Base-by-base conservation (phyloP, 108 stramenopile species). In the Bacterosira constricta region DNA sequence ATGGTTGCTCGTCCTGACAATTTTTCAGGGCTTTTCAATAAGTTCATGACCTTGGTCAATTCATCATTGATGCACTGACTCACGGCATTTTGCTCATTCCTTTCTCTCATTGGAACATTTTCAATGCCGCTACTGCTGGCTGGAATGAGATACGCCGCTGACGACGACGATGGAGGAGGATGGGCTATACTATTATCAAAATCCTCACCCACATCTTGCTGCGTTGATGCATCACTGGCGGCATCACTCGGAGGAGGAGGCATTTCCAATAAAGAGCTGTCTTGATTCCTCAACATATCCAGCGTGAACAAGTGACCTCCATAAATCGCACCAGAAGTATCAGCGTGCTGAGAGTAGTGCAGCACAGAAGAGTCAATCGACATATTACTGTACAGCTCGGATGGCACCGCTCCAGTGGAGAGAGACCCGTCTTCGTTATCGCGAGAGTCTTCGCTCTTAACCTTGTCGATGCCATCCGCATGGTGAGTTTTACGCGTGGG, bases 211-310 rank as follows among this genome's bases (percentile, higher is more conserved):
- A 55, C n/a, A 29, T 12, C 44, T 63, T 64, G 53, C 7, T 64
- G 67, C 32, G 77, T 70, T 18, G 77, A 77, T 29, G 53, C 20
- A 37, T 69, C 68, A 59, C 77, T 77, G 20, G 62, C 68, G 17
- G 60, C 68, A 34, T 77, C 77, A 38, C 66, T 68, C 10, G 77
- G 77, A 42, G 77, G 77, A 51, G 77, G 77, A 36, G 68, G 77
- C 69, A 77, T 59, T 4, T 29, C 47, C 6, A 63, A 11, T 4
- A 73, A 21, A 5, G 63, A 64, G n/a, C 37, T 32, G 27, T 54
- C 53, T 23, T 69, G 55, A 17, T 62, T 65, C 52, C 41, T 62
- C 20, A 77, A 32, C 55, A 66, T 57, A 29, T 69, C 68, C 67
- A 69, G 32, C 1, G 50, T 31, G 46, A 70, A 69, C 6, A 63